Conservation (phyloP, 2,329 filamentous ascomycete genomes). For the Arachnopeziza araneosa region DNA sequence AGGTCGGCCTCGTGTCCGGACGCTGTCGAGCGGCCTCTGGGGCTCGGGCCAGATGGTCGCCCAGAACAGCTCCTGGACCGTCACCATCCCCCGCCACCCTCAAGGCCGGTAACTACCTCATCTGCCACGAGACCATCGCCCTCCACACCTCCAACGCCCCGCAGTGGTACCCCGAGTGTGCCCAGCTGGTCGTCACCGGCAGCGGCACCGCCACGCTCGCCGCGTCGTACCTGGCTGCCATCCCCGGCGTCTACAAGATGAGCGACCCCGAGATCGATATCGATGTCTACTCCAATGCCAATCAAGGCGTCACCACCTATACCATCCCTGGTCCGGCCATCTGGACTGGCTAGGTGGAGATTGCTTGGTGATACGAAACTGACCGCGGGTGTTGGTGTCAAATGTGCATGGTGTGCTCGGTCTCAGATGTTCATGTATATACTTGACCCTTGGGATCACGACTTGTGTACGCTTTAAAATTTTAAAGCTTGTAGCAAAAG, state of each 20-base stretch:
- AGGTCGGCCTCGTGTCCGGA: constrained; percentile 31
- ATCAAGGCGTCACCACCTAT: constrained; percentile 20
- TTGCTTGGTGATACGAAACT: too few species aligned
- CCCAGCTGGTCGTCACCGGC: constrained; percentile 42
- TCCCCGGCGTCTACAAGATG: constrained; percentile 33
- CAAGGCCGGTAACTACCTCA: constrained; percentile 43
- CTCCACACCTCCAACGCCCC: constrained; percentile 36
- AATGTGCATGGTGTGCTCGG: too few species aligned
- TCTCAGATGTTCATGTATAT: too few species aligned
- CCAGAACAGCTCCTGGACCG: constrained; percentile 47
- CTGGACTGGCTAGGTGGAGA: constrained; percentile 14
- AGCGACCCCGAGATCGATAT: not conserved
- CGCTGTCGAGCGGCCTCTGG: constrained; percentile 34
- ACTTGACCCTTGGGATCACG: too few species aligned
- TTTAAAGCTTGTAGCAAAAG: too few species aligned
- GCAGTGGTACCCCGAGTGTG: constrained; percentile 46
- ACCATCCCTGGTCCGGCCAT: constrained; percentile 32
- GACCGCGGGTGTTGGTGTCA: too few species aligned
- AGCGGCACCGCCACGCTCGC: constrained; percentile 34
- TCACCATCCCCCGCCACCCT: constrained; percentile 40
- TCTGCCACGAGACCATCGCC: constrained; percentile 40
- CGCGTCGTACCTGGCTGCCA: constrained; percentile 37
- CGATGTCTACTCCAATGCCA: not conserved
- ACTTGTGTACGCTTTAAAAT: too few species aligned
- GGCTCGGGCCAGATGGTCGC: constrained; percentile 43